These are phyloP conservation scores for Globisporangium heterothallicum DNA, from an alignment of 352 stramenopile species.

Conservation along the genomic window DNA sequence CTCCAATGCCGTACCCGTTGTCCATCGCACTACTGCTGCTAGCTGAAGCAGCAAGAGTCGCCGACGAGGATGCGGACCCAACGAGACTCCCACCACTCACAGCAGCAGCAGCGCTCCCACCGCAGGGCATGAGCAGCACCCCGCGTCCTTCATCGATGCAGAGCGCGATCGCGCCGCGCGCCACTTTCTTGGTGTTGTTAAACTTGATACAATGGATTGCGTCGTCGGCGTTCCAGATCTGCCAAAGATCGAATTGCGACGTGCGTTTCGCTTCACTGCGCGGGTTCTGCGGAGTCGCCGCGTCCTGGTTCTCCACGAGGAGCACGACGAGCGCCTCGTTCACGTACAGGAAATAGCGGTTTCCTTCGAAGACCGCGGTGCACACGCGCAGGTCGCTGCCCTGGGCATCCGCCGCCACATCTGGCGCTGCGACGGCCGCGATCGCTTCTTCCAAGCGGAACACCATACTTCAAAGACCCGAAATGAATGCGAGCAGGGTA, in stretches of 20 bases:
- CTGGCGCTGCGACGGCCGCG: slow-evolving; percentile 38
- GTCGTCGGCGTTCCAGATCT: slow-evolving; percentile 53
- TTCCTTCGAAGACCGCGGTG: slow-evolving; percentile 38
- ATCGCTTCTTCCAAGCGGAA: slow-evolving; percentile 20
- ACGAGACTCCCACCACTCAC: slow-evolving; percentile 2
- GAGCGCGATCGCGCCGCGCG: slow-evolving; percentile 51
- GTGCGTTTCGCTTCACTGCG: slow-evolving; percentile 19
- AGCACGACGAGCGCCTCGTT: slow-evolving; percentile 56
- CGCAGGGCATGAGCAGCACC: slow-evolving; percentile 50
- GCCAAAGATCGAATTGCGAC: slow-evolving; percentile 63
- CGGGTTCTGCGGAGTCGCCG: slow-evolving; percentile 6
- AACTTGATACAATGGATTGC: slow-evolving; percentile 46
- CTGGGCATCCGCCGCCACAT: not conserved
- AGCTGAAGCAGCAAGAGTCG: not conserved
- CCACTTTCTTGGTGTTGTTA: slow-evolving; percentile 42
- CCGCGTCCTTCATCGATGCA: slow-evolving; percentile 57
- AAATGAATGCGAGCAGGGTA: too few relatives aligned
- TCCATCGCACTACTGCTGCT: not conserved
- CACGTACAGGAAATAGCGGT: slow-evolving; percentile 57
- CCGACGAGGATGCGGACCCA: not conserved
- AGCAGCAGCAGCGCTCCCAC: slow-evolving; percentile 3
- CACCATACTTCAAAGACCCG: slow-evolving; percentile 15
- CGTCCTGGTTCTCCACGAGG: slow-evolving; percentile 36
- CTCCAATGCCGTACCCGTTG: not conserved
- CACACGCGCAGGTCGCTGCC: slow-evolving; percentile 23